These are phyloP conservation scores for Ophiocordyceps sinensis DNA, from an alignment of 2,329 filamentous ascomycete genomes.

Conservation along the genomic window DNA sequence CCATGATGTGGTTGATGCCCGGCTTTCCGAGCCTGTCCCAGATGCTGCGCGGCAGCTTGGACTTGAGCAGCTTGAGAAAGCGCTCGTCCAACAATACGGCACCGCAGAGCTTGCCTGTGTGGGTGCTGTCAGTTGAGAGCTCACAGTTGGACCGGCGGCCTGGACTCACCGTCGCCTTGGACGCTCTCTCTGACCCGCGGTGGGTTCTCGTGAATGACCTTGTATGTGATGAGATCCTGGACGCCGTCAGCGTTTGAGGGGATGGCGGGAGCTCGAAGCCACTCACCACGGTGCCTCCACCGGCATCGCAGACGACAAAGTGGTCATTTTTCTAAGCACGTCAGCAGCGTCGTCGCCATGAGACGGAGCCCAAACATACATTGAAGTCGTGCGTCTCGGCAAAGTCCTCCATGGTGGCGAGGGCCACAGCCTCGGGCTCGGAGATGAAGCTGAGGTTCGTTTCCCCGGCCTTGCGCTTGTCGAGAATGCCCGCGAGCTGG, in stretches of 20 bases:
- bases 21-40: constrained; percentile 4
- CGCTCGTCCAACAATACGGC: constrained; percentile 24
- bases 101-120: constrained; percentile 21
- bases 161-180: constrained; percentile 18
- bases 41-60: constrained; percentile 1
- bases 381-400: not conserved
- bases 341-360: no score
- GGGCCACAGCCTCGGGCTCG: constrained; percentile 30
- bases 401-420: constrained; percentile 19
- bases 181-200: constrained; percentile 21
- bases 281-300: constrained; percentile 21
- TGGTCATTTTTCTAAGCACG: constrained; percentile 7
- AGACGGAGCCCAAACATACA: not conserved
- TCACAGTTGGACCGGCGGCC: not conserved
- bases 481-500: constrained; percentile 20
- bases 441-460: constrained; percentile 21
- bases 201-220: constrained; percentile 7
- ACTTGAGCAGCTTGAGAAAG: constrained; percentile 15
- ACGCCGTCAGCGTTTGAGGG: no score
- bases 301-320: constrained; percentile 21
- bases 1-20: constrained; percentile 7
- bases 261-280: not conserved
- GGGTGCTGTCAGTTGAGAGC: not conserved
- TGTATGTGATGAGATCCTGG: constrained; percentile 27
- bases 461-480: constrained; percentile 7